A percentile compares a stretch with the other conserved stretches of the same genome.
Evolutionary conservation across 345 rosid species (phyloP).

Genomic region (Acer campestre): DNA sequence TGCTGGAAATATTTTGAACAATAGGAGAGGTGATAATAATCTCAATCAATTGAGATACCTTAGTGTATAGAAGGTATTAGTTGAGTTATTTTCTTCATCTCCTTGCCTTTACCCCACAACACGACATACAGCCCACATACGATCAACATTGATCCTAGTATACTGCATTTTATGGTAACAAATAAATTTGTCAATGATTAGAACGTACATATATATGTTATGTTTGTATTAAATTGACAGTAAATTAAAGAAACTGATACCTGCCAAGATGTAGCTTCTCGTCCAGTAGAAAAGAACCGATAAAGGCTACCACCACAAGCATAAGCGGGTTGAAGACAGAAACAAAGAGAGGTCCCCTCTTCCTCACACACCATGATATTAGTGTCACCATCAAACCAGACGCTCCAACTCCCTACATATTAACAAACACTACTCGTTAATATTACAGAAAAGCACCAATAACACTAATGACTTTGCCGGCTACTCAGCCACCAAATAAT

Average conservation of each 20-base stretch:
- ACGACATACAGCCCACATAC: constrained; percentile 50
- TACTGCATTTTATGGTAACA: constrained; percentile 27
- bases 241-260: neutral
- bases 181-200: neutral
- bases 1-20: no score
- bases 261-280: constrained; percentile 49
- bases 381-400: constrained; percentile 37
- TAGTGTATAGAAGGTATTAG: neutral
- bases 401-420: constrained; percentile 36
- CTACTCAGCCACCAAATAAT: no score
- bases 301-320: constrained; percentile 37
- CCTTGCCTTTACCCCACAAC: constrained; percentile 55
- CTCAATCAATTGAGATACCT: neutral
- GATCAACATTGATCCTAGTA: constrained; percentile 50
- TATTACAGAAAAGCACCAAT: no score
- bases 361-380: constrained; percentile 26
- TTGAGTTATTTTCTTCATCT: constrained; percentile 26
- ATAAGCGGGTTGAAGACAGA: constrained; percentile 42
- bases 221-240: no score
- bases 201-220: no score
- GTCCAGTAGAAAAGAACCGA: constrained; percentile 28
- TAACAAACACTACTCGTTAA: no score
- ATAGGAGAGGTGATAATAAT: neutral
- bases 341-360: constrained; percentile 45
- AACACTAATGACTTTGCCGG: neutral